Percentiles rank a stretch among this genome's conserved stretches.
Evolutionary conservation across 2,329 filamentous ascomycete species (phyloP).

Genomic region (Pleomassaria siparia): DNA sequence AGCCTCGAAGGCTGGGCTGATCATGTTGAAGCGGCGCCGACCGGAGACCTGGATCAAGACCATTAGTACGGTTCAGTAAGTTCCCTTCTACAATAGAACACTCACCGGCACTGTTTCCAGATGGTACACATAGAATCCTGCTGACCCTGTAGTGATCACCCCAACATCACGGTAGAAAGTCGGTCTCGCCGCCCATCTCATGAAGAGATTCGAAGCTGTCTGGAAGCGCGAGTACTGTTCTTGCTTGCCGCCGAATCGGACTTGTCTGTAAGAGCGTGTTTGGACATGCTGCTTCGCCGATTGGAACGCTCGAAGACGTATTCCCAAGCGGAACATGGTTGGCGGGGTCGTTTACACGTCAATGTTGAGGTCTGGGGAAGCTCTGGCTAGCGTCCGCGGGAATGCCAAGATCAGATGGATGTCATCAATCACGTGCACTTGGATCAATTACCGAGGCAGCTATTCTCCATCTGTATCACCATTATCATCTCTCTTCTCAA

Average conservation of each 20-base stretch:
- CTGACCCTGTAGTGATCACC: conserved; percentile 45
- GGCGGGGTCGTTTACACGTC: neutral
- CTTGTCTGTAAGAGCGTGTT: conserved; percentile 25
- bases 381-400: neutral
- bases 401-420: neutral
- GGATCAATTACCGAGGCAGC: too few species aligned
- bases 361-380: neutral
- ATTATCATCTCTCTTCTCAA: too few species aligned
- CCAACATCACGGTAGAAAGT: conserved; percentile 52
- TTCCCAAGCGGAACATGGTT: conserved; percentile 2
- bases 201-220: conserved; percentile 23
- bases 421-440: neutral
- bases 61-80: conserved; percentile 3
- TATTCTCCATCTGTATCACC: too few species aligned
- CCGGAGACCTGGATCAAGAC: conserved; percentile 57
- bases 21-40: conserved; percentile 72
- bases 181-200: conserved; percentile 46
- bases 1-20: conserved; percentile 58
- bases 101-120: conserved; percentile 67
- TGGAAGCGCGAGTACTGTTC: conserved; percentile 37
- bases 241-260: conserved; percentile 20
- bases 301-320: neutral
- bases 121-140: conserved; percentile 67
- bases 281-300: conserved; percentile 3
- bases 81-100: conserved; percentile 1